phyloP scores from a whole-genome alignment of 495 filamentous ascomycete species.

The Podospora pseudoanserina region DNA sequence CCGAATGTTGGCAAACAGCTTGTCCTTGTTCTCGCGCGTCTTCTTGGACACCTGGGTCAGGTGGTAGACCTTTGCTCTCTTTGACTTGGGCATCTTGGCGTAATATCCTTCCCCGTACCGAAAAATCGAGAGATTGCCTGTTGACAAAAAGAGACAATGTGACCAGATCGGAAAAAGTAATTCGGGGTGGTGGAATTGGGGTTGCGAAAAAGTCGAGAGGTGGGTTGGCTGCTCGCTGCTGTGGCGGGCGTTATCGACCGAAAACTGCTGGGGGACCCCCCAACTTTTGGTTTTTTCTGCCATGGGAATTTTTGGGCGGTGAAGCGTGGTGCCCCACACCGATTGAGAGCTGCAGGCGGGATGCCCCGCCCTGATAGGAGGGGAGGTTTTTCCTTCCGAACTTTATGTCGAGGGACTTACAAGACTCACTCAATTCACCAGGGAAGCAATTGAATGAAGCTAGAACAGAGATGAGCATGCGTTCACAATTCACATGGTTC shows the following conservation, averaged over 20 bases:
- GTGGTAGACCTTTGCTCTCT: constrained; percentile 83
- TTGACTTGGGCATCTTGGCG: constrained; percentile 88
- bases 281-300: constrained; percentile 19
- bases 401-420: neutral
- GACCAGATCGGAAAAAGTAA: neutral
- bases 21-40: constrained; percentile 78
- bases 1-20: constrained; percentile 81
- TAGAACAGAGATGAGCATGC: too few species aligned
- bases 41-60: constrained; percentile 89
- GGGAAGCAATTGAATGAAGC: too few species aligned
- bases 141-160: neutral
- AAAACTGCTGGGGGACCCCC: neutral
- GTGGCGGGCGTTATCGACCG: neutral
- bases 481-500: too few species aligned
- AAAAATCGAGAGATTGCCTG: neutral
- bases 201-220: neutral
- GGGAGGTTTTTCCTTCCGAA: constrained; percentile 2
- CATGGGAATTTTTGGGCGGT: constrained; percentile 30
- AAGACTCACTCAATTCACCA: too few species aligned
- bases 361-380: constrained; percentile 13
- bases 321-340: neutral
- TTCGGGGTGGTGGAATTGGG: neutral
- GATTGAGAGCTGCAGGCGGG: constrained; percentile 4
- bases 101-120: neutral
- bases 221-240: neutral